These are phyloP conservation scores for Aspergillus persii DNA, from an alignment of 2,329 filamentous ascomycete species.

Conservation along the genomic window DNA sequence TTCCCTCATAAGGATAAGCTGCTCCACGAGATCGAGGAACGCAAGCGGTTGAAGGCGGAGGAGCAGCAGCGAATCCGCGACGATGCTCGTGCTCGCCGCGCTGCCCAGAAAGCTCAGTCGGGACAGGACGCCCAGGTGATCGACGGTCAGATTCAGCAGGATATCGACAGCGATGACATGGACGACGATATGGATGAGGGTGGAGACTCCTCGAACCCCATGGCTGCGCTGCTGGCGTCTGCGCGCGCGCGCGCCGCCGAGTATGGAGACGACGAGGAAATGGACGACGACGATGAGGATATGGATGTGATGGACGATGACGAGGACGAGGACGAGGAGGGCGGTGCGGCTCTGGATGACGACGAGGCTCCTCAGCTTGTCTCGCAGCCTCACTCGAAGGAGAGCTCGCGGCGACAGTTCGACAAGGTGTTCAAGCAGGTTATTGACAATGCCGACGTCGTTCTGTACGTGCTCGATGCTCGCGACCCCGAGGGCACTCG, in stretches of 20 bases:
- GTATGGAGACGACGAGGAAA: slow-evolving; percentile 47
- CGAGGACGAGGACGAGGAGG: slow-evolving; percentile 54
- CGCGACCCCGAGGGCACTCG: slow-evolving; percentile 87
- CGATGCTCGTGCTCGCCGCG: slow-evolving; percentile 52
- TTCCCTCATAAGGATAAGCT: slow-evolving; percentile 98
- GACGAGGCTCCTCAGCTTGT: slow-evolving; percentile 49
- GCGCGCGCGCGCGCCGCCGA: slow-evolving; percentile 45
- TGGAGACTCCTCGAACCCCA: slow-evolving; percentile 50
- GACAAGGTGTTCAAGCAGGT: slow-evolving; percentile 97
- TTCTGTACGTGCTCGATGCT: slow-evolving; percentile 90
- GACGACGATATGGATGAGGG: slow-evolving; percentile 45
- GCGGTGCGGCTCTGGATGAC: slow-evolving; percentile 51
- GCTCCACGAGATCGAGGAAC: slow-evolving; percentile 90
- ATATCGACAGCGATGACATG: slow-evolving; percentile 54
- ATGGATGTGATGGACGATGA: slow-evolving; percentile 51
- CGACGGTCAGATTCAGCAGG: slow-evolving; percentile 28
- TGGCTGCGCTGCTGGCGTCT: slow-evolving; percentile 45
- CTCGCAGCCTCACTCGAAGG: slow-evolving; percentile 38
- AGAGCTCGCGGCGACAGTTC: slow-evolving; percentile 78
- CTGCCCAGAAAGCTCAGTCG: slow-evolving; percentile 39
- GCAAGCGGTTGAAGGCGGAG: slow-evolving; percentile 74
- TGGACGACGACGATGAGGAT: slow-evolving; percentile 51
- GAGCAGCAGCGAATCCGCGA: slow-evolving; percentile 70
- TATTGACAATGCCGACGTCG: slow-evolving; percentile 81
- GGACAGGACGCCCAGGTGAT: slow-evolving; percentile 31